Conservation (phyloP, 345 rosid genomes). For the Tarenaya hassleriana region DNA sequence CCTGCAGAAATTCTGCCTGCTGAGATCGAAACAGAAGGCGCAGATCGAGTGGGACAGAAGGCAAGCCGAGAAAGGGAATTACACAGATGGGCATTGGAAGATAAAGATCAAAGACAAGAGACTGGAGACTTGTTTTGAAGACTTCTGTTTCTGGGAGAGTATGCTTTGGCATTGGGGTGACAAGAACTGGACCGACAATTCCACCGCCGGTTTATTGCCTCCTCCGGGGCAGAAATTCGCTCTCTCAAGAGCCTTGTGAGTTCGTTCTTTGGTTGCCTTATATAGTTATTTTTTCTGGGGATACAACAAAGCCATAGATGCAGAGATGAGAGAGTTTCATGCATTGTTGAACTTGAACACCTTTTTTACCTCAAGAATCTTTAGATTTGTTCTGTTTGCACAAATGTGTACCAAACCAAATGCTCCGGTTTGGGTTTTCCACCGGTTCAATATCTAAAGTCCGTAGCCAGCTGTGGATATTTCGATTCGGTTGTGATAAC, state of each 20-base stretch:
- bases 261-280: neutral
- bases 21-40: slow-evolving; percentile 78
- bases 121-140: slow-evolving; percentile 57
- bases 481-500: too few species aligned
- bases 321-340: too few species aligned
- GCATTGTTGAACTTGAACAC: too few species aligned
- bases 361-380: too few species aligned
- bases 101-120: slow-evolving; percentile 64
- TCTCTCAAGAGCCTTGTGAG: slow-evolving; percentile 35
- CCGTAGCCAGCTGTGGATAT: too few species aligned
- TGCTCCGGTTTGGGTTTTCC: too few species aligned
- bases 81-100: slow-evolving; percentile 79
- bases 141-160: slow-evolving; percentile 80
- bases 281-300: too few species aligned
- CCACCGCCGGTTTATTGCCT: slow-evolving; percentile 29
- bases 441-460: too few species aligned
- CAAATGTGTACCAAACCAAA: too few species aligned
- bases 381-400: too few species aligned
- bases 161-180: slow-evolving; percentile 95
- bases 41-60: slow-evolving; percentile 83
- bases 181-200: slow-evolving; percentile 56
- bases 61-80: slow-evolving; percentile 72
- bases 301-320: too few species aligned
- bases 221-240: slow-evolving; percentile 21
- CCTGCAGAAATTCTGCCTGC: slow-evolving; percentile 62